Evolutionary conservation across 768 basidiomycete species (phyloP), one percentile per base, ranked within the genome.

Genomic region (Pisolithus marmoratus): DNA sequence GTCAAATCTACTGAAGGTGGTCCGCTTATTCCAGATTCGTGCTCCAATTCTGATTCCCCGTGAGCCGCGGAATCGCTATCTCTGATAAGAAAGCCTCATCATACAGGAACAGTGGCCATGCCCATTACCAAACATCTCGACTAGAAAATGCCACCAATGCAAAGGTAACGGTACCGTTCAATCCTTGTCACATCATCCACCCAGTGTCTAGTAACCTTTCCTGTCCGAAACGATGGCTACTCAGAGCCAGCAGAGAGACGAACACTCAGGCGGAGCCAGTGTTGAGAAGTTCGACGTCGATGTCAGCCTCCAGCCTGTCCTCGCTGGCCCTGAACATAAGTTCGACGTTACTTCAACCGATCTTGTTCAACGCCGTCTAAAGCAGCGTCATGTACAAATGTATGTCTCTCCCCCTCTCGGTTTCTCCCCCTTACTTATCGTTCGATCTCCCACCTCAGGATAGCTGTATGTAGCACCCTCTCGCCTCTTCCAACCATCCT

Each of bases 371-470:
- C 78, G 87, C 26, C 78, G 79, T 36, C 75, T 89, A 36, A 81
- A 86, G 68, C 85, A 87, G 67, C 80, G 86, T 27, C 86, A 88
- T 79, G 82, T 86, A 14, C 87, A 88, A 63, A 89, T 89, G 86
- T 83, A 60, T 49, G 79, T 68, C 51, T 34, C 20, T 15, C 45
- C 22, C 43, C 40, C 22, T 42, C 0, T 22, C 45, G 19, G 27
- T 36, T 9, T 47, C 24, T 41, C 36, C 12, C 22, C 41, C 34
- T 15, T 34, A 14, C 14, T 34, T 34, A 43, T 22, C 38, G 26
- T 27, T 23, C 49, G 37, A 24, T n/a, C 17, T 23, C 54, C 22
- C 40, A 17, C 11, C 42, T 6, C 41, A 81, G 80, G 81, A 85
- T 85, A 67, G 84, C 84, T 54, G 84, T 85, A 57, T 65, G 79